Evolutionary conservation across 1,139 yeast species (phyloP), one percentile per base, ranked within the genome.

Genomic region (Hemisphaericaspora xylanilytica): DNA sequence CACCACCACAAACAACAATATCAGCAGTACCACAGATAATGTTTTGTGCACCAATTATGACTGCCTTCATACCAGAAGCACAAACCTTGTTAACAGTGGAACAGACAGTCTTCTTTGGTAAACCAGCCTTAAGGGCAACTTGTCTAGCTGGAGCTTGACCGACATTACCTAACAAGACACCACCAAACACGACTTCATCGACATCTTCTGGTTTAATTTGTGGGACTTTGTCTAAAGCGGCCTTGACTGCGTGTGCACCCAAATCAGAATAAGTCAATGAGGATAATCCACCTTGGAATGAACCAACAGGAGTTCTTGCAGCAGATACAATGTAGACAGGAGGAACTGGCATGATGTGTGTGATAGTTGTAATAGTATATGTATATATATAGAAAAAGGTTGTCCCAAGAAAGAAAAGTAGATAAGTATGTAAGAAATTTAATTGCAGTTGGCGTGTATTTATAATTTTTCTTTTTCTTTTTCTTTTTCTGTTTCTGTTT

Each of bases 81-180:
- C 98, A 92, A 42, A 92, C 97, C 71, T 92, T 92, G 78, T 92
- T 92, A 51, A 92, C 78, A 40, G 97, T 85, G 42, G 96, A 79
- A 43, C 96, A 95, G 36, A 88, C 84, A 39, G 87, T 80, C 45
- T 78, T 69, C 49, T 83, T 80, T 36, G 88, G 77, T 39, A 92
- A 73, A 16, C 97, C 97, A 18, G 97, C 86, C 60, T 82, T 85
- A 51, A 90, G 59, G 13, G 96, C 97, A 42, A 92, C 97, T 70
- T 92, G 98, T 67, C 97, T 85, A 32, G 97, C 98, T 35, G 97
- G 97, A 46, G 92, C 92, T 69, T 92, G 98, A 47, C 98, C 98
- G 42, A 88, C 81, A 57, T 88, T 88, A 50, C 97, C 97, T 56
- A 87, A 86, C 58, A 87, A 70, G 38, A 89, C 98, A 56, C 89